phyloP scores from a whole-genome alignment of 2,329 filamentous ascomycete genomes.

The Epichloe sibirici region DNA sequence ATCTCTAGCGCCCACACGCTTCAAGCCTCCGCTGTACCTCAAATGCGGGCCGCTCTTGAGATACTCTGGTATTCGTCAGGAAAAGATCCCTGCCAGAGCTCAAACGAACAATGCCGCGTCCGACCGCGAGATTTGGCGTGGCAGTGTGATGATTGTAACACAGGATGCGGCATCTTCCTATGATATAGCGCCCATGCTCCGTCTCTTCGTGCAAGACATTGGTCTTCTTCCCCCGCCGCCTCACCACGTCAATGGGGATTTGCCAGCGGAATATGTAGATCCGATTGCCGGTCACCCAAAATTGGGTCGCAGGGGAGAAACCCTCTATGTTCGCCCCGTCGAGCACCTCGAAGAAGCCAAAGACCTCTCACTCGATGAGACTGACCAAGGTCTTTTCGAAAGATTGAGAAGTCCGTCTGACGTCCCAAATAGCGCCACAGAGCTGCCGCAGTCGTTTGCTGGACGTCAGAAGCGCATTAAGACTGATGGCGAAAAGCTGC shows the following conservation, averaged over 20 bases:
- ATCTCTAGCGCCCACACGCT: conserved; percentile 47
- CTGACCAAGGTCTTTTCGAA: conserved; percentile 75
- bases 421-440: conserved; percentile 28
- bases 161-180: conserved; percentile 75
- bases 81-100: conserved; percentile 32
- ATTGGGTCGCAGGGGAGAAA: conserved; percentile 70
- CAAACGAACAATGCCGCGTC: conserved; percentile 14
- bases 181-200: conserved; percentile 61
- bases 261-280: conserved; percentile 76
- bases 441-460: conserved; percentile 41
- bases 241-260: conserved; percentile 48
- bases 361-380: conserved; percentile 70
- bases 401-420: conserved; percentile 44
- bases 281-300: conserved; percentile 82
- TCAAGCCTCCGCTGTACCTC: conserved; percentile 72
- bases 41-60: conserved; percentile 84
- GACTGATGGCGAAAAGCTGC: conserved; percentile 67
- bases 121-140: conserved; percentile 78
- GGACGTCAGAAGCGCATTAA: conserved; percentile 39
- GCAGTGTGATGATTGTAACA: conserved; percentile 92
- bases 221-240: conserved; percentile 76
- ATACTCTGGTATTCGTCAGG: conserved; percentile 70
- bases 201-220: conserved; percentile 78
- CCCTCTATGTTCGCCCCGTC: conserved; percentile 80
- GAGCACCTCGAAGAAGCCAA: conserved; percentile 67